A percentile compares a stretch with the other conserved stretches of the same genome.
Conservation (phyloP, 768 basidiomycete species). For the Saitozyma podzolica region DNA sequence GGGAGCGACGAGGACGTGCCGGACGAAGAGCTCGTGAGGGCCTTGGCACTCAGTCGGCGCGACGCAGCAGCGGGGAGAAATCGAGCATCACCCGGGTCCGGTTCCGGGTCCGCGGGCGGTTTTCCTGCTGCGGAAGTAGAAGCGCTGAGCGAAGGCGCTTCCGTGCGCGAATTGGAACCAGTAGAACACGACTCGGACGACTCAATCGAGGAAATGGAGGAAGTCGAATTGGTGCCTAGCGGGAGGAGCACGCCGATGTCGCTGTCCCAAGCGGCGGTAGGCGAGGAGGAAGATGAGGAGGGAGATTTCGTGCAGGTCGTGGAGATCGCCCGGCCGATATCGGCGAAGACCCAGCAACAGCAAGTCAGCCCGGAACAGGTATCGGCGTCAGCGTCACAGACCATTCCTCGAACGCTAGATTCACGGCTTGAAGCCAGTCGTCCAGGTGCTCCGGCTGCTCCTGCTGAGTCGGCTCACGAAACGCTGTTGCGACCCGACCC, state of each 20-base stretch:
- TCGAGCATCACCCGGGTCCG: background rate
- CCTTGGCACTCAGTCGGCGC: slow-evolving; percentile 49
- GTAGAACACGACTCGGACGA: background rate
- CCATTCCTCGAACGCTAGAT: no score
- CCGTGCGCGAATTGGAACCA: background rate
- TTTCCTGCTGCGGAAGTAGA: slow-evolving; percentile 2
- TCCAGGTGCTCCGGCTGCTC: no score
- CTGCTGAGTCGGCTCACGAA: no score
- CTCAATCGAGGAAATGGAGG: slow-evolving; percentile 39
- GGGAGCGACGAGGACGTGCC: slow-evolving; percentile 73
- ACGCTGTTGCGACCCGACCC: no score
- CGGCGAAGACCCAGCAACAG: no score
- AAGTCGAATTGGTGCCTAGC: slow-evolving; percentile 41
- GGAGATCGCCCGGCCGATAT: background rate
- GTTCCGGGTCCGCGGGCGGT: slow-evolving; percentile 5
- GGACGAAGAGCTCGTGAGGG: slow-evolving; percentile 63
- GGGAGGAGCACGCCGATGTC: slow-evolving; percentile 20
- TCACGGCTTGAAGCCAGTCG: no score
- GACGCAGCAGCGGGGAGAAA: slow-evolving; percentile 17
- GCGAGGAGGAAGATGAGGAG: slow-evolving; percentile 7
- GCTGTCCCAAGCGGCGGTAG: background rate
- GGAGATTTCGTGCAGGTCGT: slow-evolving; percentile 9
- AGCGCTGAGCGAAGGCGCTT: background rate
- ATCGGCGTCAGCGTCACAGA: no score
- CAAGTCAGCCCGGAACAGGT: no score